Conservation (phyloP, 768 basidiomycete genomes). For the Tephrocybe rancida region DNA sequence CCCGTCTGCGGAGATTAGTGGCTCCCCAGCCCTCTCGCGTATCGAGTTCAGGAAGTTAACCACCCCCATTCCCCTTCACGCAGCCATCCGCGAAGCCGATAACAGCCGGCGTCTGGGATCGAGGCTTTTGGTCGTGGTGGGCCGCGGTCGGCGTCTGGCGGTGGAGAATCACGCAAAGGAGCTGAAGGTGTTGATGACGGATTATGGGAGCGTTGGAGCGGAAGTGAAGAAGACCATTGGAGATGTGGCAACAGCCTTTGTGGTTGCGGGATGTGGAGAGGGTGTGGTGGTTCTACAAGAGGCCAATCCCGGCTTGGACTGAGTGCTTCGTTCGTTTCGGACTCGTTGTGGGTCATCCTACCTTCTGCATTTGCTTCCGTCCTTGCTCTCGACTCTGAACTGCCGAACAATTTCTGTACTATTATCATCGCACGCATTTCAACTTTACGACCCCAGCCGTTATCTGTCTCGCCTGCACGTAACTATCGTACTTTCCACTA, state of each 20-base stretch:
- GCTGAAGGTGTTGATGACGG: constrained; percentile 61
- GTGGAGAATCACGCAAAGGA: constrained; percentile 75
- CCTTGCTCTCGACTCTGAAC: too few relatives aligned
- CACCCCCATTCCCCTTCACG: constrained; percentile 62
- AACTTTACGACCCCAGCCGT: too few relatives aligned
- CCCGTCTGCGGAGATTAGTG: constrained; percentile 9
- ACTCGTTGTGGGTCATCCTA: too few relatives aligned
- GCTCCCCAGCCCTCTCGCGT: constrained; percentile 45
- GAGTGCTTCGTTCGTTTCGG: neutral
- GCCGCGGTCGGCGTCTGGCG: constrained; percentile 75
- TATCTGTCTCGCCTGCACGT: too few relatives aligned
- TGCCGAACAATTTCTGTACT: too few relatives aligned
- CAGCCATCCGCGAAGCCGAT: constrained; percentile 51
- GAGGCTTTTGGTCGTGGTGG: constrained; percentile 64
- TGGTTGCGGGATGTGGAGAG: constrained; percentile 55
- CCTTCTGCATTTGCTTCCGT: too few relatives aligned
- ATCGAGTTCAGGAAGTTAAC: constrained; percentile 62
- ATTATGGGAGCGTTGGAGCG: constrained; percentile 37
- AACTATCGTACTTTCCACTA: too few relatives aligned
- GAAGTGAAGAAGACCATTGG: constrained; percentile 85
- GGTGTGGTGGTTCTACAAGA: constrained; percentile 70
- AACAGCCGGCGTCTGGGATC: constrained; percentile 15
- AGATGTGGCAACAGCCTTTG: constrained; percentile 76
- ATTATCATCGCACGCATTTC: too few relatives aligned
- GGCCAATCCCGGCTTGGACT: neutral